Base-by-base conservation (phyloP, 768 basidiomycete genomes). In the Macrolepiota albuminosa region DNA sequence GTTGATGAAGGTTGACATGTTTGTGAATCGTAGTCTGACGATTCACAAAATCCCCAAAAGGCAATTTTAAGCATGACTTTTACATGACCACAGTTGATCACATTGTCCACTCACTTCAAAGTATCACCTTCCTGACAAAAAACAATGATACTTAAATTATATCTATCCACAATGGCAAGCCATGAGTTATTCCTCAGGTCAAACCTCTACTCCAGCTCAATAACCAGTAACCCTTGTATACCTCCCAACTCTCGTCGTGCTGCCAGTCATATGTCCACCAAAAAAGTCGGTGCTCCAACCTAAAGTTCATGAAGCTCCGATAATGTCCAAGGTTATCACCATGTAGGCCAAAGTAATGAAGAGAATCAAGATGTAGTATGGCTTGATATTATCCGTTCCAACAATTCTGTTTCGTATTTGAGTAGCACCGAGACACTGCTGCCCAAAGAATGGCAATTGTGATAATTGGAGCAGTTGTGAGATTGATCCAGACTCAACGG, bases 301-400 rank as follows among this genome's bases (percentile, higher is more conserved):
- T 77, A 72, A 5, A 78, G 74, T 43, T 81, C 80, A 34, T 78
- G 77, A 6, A 91, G 77, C 64, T 88, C 84, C 1, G 21, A 21
- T 21, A 21, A 21, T 21, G 21, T 21, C 21, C 21, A 98, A 80
- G 0, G 95, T 92, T 33, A 97, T 89, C 3, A 94, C 87, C 79
- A 97, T 89, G 74, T 98, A 98, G 0, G 95, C 93, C 57, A 98
- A 79, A 4, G 90, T 91, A 63, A 93, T 86, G 75, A 99, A 98
- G 1, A 99, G 76, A 33, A 93, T 91, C 71, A 99, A 83, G 63
- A 99, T 95, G 70, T 97, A 92, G 70, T 95, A 91, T 0, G 96
- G 96, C 64, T 89, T 84, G 18, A 98, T 21, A 21, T 21, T 1
- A 21, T 21, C 21, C 73, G 60, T 66, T 56, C 70, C 69, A 67